Evolutionary conservation across 768 basidiomycete genomes (phyloP).

Genomic region (Mycena indigotica): DNA sequence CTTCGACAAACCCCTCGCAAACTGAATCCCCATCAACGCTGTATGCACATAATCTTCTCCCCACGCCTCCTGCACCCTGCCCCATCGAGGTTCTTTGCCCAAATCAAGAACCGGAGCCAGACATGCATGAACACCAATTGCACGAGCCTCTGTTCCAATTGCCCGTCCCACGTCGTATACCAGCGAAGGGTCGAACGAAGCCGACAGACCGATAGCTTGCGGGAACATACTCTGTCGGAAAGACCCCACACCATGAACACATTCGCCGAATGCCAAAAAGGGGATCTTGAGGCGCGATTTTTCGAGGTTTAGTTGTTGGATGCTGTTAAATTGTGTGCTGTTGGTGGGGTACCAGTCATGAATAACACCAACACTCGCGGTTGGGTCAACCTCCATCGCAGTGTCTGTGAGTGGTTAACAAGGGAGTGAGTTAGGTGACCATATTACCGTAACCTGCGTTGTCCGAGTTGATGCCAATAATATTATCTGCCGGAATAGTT

Average conservation of each 20-base stretch:
- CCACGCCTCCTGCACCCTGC: slow-evolving; percentile 31
- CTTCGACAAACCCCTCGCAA: slow-evolving; percentile 28
- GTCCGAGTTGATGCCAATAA: slow-evolving; percentile 19
- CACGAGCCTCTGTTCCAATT: slow-evolving; percentile 28
- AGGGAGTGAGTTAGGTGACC: neutral
- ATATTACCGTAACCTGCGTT: slow-evolving; percentile 18
- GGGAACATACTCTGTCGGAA: slow-evolving; percentile 31
- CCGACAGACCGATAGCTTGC: slow-evolving; percentile 25
- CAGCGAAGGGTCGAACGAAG: slow-evolving; percentile 23
- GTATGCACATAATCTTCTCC: slow-evolving; percentile 30
- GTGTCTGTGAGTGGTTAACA: slow-evolving; percentile 1
- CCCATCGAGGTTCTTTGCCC: slow-evolving; percentile 31
- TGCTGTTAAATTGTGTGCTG: slow-evolving; percentile 22
- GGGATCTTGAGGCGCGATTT: slow-evolving; percentile 28
- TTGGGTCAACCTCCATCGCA: slow-evolving; percentile 14
- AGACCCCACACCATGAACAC: slow-evolving; percentile 29
- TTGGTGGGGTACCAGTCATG: slow-evolving; percentile 26
- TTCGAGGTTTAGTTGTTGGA: slow-evolving; percentile 24
- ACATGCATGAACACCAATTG: slow-evolving; percentile 29
- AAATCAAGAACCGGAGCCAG: slow-evolving; percentile 30
- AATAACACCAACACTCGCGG: slow-evolving; percentile 17
- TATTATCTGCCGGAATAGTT: slow-evolving; percentile 10
- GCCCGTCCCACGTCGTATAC: slow-evolving; percentile 27
- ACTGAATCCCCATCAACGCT: slow-evolving; percentile 28
- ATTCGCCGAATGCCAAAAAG: slow-evolving; percentile 29